Evolutionary conservation across 2,329 filamentous ascomycete species (phyloP).

Genomic region (Plectosphaerella sp.): DNA sequence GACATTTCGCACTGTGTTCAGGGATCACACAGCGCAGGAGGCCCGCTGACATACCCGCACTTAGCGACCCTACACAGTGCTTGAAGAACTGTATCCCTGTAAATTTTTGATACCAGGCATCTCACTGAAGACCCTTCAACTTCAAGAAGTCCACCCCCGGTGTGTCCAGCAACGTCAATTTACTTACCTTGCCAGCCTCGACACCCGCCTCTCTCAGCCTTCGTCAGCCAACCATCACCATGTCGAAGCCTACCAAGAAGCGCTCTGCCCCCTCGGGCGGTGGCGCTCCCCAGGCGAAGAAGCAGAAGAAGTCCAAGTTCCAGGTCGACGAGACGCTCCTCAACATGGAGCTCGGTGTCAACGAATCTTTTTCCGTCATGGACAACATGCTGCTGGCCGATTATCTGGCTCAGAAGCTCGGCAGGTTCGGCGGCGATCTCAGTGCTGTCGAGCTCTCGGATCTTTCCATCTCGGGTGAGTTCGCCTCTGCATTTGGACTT

Average conservation of each 20-base stretch:
- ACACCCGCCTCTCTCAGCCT: neutral
- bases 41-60: too few species aligned
- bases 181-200: too few species aligned
- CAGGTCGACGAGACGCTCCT: constrained; percentile 51
- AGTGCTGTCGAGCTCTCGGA: constrained; percentile 83
- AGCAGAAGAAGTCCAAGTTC: constrained; percentile 51
- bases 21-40: too few species aligned
- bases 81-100: too few species aligned
- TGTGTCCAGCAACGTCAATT: too few species aligned
- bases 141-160: too few species aligned
- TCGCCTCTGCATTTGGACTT: neutral
- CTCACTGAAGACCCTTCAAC: too few species aligned
- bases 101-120: too few species aligned
- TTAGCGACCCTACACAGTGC: too few species aligned
- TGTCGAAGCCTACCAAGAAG: constrained; percentile 43
- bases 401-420: constrained; percentile 75
- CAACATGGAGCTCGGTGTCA: constrained; percentile 69
- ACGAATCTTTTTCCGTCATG: constrained; percentile 77
- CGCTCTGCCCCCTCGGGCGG: constrained; percentile 49
- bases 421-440: constrained; percentile 73
- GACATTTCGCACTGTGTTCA: too few species aligned
- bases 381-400: constrained; percentile 80
- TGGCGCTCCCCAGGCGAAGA: constrained; percentile 37
- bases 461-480: constrained; percentile 67
- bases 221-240: constrained; percentile 10